Evolutionary conservation across 306 rosid genomes (phyloP).

Genomic region (Cicer pinnatifidum): DNA sequence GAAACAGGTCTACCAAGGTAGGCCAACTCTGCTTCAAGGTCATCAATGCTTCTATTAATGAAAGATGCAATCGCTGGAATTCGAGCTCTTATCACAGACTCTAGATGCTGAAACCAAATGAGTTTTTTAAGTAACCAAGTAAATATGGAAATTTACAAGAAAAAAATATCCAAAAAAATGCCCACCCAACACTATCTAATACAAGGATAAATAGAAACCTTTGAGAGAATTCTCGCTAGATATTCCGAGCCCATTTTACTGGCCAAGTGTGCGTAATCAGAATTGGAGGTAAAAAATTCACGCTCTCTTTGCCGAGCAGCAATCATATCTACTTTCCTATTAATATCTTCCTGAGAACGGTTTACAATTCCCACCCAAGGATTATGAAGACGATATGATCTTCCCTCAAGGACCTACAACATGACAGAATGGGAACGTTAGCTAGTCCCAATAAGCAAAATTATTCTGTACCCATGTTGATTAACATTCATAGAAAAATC

Average conservation of each 20-base stretch:
- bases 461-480: not conserved
- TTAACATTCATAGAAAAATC: constrained; percentile 20
- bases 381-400: constrained; percentile 75
- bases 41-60: constrained; percentile 82
- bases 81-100: constrained; percentile 78
- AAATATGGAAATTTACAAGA: constrained; percentile 6
- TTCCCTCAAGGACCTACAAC: constrained; percentile 90
- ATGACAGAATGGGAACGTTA: constrained; percentile 33
- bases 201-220: constrained; percentile 59
- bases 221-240: constrained; percentile 90
- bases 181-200: constrained; percentile 14
- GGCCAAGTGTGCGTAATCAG: constrained; percentile 86
- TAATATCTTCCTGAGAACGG: constrained; percentile 96
- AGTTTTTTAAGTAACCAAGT: constrained; percentile 31
- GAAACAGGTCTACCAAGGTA: constrained; percentile 87
- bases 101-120: constrained; percentile 76
- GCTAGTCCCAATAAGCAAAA: not conserved
- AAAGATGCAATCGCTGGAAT: constrained; percentile 80
- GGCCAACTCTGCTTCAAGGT: constrained; percentile 88
- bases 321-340: constrained; percentile 80
- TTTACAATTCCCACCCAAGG: constrained; percentile 99
- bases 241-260: constrained; percentile 96
- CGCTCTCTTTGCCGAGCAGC: constrained; percentile 82
- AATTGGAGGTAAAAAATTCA: constrained; percentile 80
- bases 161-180: constrained; percentile 33